Evolutionary conservation across 176 grass and related monocot genomes (phyloP), one percentile per base, ranked within the genome.

Genomic region (Oryza rufipogon): DNA sequence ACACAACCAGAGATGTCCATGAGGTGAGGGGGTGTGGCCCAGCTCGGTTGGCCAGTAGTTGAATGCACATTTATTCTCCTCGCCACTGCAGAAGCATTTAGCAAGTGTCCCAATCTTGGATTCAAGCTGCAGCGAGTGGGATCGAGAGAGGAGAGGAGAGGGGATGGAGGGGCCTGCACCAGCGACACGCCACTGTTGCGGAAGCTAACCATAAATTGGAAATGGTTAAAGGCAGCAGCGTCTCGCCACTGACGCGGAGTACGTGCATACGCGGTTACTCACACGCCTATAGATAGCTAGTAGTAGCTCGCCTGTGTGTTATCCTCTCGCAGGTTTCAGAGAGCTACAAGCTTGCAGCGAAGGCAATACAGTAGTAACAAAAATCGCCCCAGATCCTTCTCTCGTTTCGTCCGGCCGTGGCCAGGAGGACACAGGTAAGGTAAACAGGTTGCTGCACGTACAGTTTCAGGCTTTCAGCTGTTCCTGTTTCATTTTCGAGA

Each of bases 41-140:
- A 71, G 71, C 67, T 63, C 4, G 74, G 74, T 82, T 86, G 84
- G 88, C 68, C 58, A 66, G 74, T 61, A 61, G 88, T 86, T 90
- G 68, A 83, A 86, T 83, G 80, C 80, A 16, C 84, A 90, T 90
- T 90, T 86, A 90, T 85, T 90, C 78, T 65, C 56, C 78, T 71
- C 66, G 54, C 65, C 65, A 49, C 77, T 28, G 78, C 78, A 78
- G 56, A 52, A 42, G 75, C 56, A 71, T 71, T 48, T 46, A 87
- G 72, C 73, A n/a, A 80, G 61, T 74, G 76, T 74, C 69, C n/a
- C 84, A 33, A 34, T 71, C 74, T 68, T 85, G 83, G 78, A 89
- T 58, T 38, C 82, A 85, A 71, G 64, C 73, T 36, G 83, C 87
- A 85, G 73, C 19, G 25, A 28, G 65, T 46, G 39, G 34, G 66